These are phyloP conservation scores for Citrullus amarus DNA, from an alignment of 306 rosid species.

Conservation along the genomic window DNA sequence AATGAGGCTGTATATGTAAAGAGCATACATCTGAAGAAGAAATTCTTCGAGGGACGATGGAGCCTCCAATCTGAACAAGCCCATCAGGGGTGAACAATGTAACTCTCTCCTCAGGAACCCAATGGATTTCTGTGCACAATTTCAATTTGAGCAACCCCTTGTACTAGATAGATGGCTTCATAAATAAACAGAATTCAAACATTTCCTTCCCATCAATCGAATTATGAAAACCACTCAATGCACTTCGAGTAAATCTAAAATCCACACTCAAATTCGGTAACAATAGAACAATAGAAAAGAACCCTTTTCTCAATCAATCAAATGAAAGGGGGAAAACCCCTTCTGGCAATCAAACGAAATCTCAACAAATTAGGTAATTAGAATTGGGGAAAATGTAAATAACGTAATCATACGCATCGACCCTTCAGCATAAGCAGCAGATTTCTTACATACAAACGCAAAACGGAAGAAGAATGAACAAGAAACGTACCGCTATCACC, in stretches of 20 bases:
- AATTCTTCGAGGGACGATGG: constrained; percentile 59
- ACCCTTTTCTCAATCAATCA: neutral
- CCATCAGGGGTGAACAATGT: constrained; percentile 93
- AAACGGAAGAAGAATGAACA: neutral
- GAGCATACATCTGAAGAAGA: constrained; percentile 49
- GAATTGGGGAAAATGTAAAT: neutral
- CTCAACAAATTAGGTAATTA: neutral
- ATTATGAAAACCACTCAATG: neutral
- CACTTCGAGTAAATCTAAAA: neutral
- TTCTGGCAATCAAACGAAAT: neutral
- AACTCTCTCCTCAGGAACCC: constrained; percentile 69
- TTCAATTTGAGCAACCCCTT: constrained; percentile 5
- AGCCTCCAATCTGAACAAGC: constrained; percentile 84
- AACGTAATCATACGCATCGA: neutral
- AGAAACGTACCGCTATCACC: constrained; percentile 32
- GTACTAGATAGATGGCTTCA: neutral
- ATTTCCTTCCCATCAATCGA: neutral
- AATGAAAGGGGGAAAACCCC: neutral
- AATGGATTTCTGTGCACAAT: constrained; percentile 61
- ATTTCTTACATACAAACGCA: neutral
- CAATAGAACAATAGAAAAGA: neutral
- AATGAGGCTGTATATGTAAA: neutral
- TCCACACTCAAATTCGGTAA: neutral
- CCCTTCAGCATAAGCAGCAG: neutral
- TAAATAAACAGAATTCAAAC: neutral